A percentile compares a stretch with the other conserved stretches of the same genome.
Conservation (phyloP, 2,329 filamentous ascomycete genomes). For the Blastomyces silverae region DNA sequence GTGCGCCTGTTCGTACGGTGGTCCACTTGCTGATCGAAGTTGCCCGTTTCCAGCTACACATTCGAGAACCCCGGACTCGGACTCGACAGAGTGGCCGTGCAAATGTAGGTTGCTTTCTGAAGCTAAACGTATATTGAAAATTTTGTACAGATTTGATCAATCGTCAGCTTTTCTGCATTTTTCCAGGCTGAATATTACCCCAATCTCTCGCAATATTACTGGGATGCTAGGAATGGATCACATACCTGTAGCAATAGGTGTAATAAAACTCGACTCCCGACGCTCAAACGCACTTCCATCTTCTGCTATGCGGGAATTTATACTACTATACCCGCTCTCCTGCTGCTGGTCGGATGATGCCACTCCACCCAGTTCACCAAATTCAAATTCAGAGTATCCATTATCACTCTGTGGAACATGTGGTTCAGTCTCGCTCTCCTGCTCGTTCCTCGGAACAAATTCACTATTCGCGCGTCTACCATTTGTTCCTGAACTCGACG, state of each 20-base stretch:
- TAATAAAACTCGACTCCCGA: conserved; percentile 1
- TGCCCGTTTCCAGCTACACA: background rate
- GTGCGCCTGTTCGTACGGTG: conserved; percentile 7
- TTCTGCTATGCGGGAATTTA: background rate
- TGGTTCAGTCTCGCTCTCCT: background rate
- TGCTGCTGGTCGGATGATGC: background rate
- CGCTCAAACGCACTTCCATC: background rate
- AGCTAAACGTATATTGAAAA: background rate
- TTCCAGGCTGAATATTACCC: background rate
- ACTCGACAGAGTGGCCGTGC: background rate
- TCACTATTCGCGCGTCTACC: conserved; percentile 7
- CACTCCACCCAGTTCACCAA: conserved; percentile 4
- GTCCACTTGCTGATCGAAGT: background rate
- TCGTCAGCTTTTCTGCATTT: background rate
- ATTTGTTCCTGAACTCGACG: background rate
- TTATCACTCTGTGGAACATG: background rate
- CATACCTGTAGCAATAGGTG: conserved; percentile 11
- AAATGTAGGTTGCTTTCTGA: conserved; percentile 8
- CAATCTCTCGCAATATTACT: background rate
- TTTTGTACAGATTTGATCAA: background rate
- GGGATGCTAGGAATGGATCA: background rate
- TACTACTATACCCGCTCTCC: conserved; percentile 1
- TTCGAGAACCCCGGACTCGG: background rate
- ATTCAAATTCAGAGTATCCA: conserved; percentile 9
- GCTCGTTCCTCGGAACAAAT: background rate